These are phyloP conservation scores for Dioscorea alata DNA, from an alignment of 106 monocot species.

Conservation along the genomic window DNA sequence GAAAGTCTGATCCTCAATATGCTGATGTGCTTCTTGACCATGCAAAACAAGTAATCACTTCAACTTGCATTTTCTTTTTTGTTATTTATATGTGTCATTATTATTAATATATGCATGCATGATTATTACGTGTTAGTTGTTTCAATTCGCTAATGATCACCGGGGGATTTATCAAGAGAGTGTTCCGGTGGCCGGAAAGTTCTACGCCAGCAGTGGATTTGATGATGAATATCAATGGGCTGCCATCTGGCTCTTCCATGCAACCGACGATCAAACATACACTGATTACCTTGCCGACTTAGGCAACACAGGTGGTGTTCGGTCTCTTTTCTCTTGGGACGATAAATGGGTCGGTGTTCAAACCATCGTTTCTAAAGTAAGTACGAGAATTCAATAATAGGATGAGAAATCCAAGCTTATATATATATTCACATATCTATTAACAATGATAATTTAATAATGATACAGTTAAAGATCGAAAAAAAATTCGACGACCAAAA, in stretches of 20 bases:
- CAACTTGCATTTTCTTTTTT: neutral
- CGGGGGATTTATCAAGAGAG: slow-evolving; percentile 46
- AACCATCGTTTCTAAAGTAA: slow-evolving; percentile 37
- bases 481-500: slow-evolving; percentile 8
- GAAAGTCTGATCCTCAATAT: slow-evolving; percentile 15
- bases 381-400: neutral
- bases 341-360: slow-evolving; percentile 74
- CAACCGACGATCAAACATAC: slow-evolving; percentile 48
- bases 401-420: too few species aligned
- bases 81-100: neutral
- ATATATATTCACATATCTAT: too few species aligned
- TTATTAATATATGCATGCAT: neutral
- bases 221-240: slow-evolving; percentile 75
- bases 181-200: slow-evolving; percentile 30
- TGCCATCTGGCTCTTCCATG: slow-evolving; percentile 66
- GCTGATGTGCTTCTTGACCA: slow-evolving; percentile 11
- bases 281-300: slow-evolving; percentile 18
- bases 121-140: slow-evolving; percentile 31
- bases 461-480: slow-evolving; percentile 39
- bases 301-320: slow-evolving; percentile 32
- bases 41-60: slow-evolving; percentile 12
- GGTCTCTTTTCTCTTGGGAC: slow-evolving; percentile 62
- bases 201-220: slow-evolving; percentile 62
- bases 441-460: too few species aligned
- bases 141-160: slow-evolving; percentile 45